phyloP scores from a whole-genome alignment of 2,329 filamentous ascomycete species.

The Geosmithia putterillii region DNA sequence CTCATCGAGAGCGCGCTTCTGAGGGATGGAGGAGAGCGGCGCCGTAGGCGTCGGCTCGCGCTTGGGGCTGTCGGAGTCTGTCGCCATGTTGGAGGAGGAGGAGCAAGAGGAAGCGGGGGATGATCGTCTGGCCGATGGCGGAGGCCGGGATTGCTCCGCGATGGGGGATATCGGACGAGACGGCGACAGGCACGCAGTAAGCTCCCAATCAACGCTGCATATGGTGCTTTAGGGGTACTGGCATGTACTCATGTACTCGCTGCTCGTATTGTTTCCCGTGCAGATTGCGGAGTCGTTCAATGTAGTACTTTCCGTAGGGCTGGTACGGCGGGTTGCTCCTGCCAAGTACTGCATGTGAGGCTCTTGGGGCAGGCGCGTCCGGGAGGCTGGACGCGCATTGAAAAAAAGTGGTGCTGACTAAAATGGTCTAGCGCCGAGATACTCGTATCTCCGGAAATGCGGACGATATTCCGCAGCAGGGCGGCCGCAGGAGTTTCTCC shows the following conservation, averaged over 20 bases:
- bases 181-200: neutral
- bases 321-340: neutral
- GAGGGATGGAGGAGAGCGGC: slow-evolving; percentile 37
- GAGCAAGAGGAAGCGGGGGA: too few species aligned
- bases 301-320: neutral
- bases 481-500: too few species aligned
- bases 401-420: too few species aligned
- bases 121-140: neutral
- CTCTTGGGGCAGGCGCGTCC: too few species aligned
- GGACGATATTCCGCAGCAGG: too few species aligned
- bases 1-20: slow-evolving; percentile 57
- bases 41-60: slow-evolving; percentile 26
- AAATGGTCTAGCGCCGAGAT: too few species aligned
- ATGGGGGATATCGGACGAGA: too few species aligned
- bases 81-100: slow-evolving; percentile 15
- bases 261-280: neutral
- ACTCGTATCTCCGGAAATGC: too few species aligned
- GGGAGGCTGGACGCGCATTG: too few species aligned
- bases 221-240: neutral
- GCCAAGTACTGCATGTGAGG: too few species aligned
- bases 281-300: neutral
- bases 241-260: neutral
- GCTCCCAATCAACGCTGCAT: neutral
- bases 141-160: neutral
- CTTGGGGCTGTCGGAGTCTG: slow-evolving; percentile 24